Evolutionary conservation across 805 yeast species (phyloP).

Genomic region (Myxozyma lipomycoides): DNA sequence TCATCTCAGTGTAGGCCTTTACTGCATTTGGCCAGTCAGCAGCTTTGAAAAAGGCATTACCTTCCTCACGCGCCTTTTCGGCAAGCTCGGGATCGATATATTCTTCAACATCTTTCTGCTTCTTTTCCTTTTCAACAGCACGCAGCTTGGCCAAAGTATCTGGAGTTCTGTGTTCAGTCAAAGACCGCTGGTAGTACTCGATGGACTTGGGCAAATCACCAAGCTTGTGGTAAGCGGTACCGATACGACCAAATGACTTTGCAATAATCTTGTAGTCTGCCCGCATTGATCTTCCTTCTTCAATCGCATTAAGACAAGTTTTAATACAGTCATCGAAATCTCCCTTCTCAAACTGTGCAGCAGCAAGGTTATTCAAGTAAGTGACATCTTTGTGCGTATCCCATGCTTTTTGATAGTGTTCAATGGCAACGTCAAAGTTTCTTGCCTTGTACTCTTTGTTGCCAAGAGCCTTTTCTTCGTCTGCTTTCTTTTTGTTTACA

Average conservation of each 20-base stretch:
- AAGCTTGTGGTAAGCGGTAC: slow-evolving; percentile 72
- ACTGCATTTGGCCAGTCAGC: slow-evolving; percentile 98
- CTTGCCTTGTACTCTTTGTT: slow-evolving; percentile 80
- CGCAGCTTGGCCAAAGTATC: slow-evolving; percentile 86
- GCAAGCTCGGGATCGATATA: slow-evolving; percentile 90
- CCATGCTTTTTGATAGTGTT: slow-evolving; percentile 81
- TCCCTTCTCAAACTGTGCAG: slow-evolving; percentile 95
- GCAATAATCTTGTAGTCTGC: slow-evolving; percentile 91
- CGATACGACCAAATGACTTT: slow-evolving; percentile 88
- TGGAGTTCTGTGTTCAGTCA: slow-evolving; percentile 96
- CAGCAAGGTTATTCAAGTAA: slow-evolving; percentile 91
- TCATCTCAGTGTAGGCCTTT: slow-evolving; percentile 89
- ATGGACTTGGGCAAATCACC: slow-evolving; percentile 71
- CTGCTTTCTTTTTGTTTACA: slow-evolving; percentile 38
- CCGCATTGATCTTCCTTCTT: slow-evolving; percentile 81
- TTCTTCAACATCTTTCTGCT: slow-evolving; percentile 68
- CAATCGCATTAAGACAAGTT: slow-evolving; percentile 79
- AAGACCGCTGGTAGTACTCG: slow-evolving; percentile 76
- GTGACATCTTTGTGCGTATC: slow-evolving; percentile 77
- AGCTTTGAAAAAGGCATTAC: slow-evolving; percentile 81
- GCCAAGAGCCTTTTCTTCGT: slow-evolving; percentile 71
- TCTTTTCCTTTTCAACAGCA: slow-evolving; percentile 77
- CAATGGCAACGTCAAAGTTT: slow-evolving; percentile 91
- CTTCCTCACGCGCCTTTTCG: slow-evolving; percentile 89
- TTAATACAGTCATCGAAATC: slow-evolving; percentile 80